Evolutionary conservation across 2,329 filamentous ascomycete species (phyloP).

Genomic region (Parasarocladium wereldwijsianum): DNA sequence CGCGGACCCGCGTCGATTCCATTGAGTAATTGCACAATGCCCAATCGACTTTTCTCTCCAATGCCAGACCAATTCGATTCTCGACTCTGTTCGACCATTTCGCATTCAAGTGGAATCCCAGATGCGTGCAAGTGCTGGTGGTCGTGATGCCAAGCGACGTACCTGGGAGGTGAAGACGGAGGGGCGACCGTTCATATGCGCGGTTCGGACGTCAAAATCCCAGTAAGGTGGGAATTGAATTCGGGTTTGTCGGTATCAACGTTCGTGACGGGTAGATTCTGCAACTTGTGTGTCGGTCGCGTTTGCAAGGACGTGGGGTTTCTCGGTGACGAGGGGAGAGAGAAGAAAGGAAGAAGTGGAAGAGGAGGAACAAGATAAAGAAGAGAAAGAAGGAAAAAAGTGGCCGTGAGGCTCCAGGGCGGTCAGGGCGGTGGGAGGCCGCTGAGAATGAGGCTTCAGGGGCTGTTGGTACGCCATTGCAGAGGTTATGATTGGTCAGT

Average conservation of each 20-base stretch:
- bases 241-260: conserved; percentile 5
- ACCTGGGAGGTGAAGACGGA: conserved; percentile 82
- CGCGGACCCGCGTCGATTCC: too few relatives aligned
- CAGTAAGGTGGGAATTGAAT: conserved; percentile 16
- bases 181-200: conserved; percentile 75
- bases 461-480: too few relatives aligned
- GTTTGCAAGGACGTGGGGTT: conserved; percentile 3
- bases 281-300: conserved; percentile 7
- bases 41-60: too few relatives aligned
- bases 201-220: conserved; percentile 28
- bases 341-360: conserved; percentile 6
- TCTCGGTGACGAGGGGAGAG: conserved; percentile 4
- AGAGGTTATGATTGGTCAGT: too few relatives aligned
- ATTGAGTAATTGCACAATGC: too few relatives aligned
- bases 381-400: conserved; percentile 7
- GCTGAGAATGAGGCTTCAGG: too few relatives aligned
- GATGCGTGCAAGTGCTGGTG: too few relatives aligned
- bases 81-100: too few relatives aligned
- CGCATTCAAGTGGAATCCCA: too few relatives aligned
- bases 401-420: too few relatives aligned
- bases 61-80: too few relatives aligned
- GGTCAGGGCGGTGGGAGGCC: too few relatives aligned
- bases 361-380: conserved; percentile 7
- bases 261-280: conserved; percentile 7
- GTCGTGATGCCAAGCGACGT: conserved; percentile 17